These are phyloP conservation scores for Cyberlindnera euphorbiiphila DNA, from an alignment of 805 yeast genomes.

Conservation along the genomic window DNA sequence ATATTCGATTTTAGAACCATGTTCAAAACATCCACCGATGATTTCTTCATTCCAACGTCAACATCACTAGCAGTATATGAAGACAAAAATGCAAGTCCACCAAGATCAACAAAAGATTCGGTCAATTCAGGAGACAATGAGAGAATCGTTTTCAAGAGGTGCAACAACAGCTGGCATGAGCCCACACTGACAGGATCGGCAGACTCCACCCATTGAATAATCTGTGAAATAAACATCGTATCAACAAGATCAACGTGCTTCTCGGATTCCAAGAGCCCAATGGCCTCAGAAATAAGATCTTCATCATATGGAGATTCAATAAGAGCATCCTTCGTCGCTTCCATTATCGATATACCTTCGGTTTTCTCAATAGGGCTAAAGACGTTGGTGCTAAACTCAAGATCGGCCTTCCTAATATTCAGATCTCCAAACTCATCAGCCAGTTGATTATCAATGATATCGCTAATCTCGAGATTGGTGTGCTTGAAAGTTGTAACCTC, in stretches of 20 bases:
- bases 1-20: conserved; percentile 25
- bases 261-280: not conserved
- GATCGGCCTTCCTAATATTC: conserved; percentile 6
- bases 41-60: not conserved
- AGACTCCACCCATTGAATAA: conserved; percentile 1
- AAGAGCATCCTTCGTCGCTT: conserved; percentile 2
- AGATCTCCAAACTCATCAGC: conserved; percentile 11
- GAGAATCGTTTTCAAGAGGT: conserved; percentile 2
- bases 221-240: not conserved
- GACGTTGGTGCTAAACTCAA: conserved; percentile 11
- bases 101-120: conserved; percentile 17
- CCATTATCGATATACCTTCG: not conserved
- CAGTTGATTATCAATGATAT: conserved; percentile 13
- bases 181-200: not conserved
- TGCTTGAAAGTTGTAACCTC: conserved; percentile 19
- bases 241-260: not conserved
- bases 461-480: conserved; percentile 10
- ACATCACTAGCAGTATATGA: not conserved
- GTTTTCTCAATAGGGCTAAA: conserved; percentile 15
- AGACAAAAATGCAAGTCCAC: conserved; percentile 17
- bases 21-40: conserved; percentile 9
- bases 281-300: not conserved
- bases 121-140: not conserved
- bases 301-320: conserved; percentile 1
- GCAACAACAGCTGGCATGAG: not conserved